Percentiles rank a stretch among this genome's conserved stretches.
These are phyloP conservation scores for Fonsecaea erecta DNA, from an alignment of 2,329 filamentous ascomycete species.

Conservation along the genomic window DNA sequence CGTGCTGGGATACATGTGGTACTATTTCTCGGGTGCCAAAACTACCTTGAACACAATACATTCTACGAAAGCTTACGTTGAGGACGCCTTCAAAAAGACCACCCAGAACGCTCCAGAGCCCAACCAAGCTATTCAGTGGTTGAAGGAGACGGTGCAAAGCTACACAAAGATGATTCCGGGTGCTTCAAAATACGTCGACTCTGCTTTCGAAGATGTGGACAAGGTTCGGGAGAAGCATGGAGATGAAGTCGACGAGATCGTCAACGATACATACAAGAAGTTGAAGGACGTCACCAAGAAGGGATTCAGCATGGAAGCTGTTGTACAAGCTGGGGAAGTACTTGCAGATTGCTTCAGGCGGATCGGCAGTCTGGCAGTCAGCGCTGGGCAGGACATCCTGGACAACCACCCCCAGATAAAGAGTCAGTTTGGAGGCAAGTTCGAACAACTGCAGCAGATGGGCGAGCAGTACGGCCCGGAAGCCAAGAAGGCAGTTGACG, in stretches of 20 bases:
- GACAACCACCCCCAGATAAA: conserved; percentile 75
- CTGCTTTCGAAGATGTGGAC: conserved; percentile 72
- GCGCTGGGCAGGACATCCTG: conserved; percentile 67
- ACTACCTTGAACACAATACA: conserved; percentile 56
- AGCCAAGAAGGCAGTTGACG: conserved; percentile 74
- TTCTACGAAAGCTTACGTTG: conserved; percentile 65
- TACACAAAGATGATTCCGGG: conserved; percentile 76
- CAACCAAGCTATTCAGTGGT: conserved; percentile 68
- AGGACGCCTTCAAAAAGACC: conserved; percentile 64
- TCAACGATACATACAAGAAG: conserved; percentile 69
- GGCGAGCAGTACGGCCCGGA: conserved; percentile 73
- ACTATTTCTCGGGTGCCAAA: conserved; percentile 58
- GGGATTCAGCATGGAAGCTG: conserved; percentile 67
- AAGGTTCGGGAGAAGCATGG: conserved; percentile 69
- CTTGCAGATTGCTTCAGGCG: conserved; percentile 65
- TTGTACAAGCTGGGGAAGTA: conserved; percentile 64
- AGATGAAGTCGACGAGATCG: conserved; percentile 71
- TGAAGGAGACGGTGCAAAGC: conserved; percentile 68
- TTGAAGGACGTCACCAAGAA: conserved; percentile 65
- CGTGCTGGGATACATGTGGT: conserved; percentile 56
- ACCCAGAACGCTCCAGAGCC: conserved; percentile 67
- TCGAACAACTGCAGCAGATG: conserved; percentile 71
- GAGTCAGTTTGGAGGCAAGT: conserved; percentile 70
- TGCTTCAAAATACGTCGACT: conserved; percentile 69
- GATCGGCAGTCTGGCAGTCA: conserved; percentile 65